Percentiles rank a stretch among this genome's conserved stretches.
Conservation (phyloP, 2,329 filamentous ascomycete species). For the Immersiporthe knoxdaviesiana region DNA sequence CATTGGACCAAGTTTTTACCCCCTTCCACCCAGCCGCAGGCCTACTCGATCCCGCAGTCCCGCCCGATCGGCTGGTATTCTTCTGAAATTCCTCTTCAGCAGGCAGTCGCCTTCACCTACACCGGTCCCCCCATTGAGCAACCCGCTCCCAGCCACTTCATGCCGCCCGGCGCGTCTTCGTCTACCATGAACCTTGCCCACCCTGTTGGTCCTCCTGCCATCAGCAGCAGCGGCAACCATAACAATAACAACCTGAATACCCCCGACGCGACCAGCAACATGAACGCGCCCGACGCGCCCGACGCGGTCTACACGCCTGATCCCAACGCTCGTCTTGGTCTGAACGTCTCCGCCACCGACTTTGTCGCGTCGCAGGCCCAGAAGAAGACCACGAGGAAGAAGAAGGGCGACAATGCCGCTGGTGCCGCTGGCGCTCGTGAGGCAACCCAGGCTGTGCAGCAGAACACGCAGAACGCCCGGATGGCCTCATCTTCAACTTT, state of each 20-base stretch:
- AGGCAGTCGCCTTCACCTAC: neutral
- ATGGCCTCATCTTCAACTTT: neutral
- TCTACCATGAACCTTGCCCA: neutral
- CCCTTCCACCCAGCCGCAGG: too few relatives aligned
- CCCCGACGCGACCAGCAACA: neutral
- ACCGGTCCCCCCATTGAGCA: too few relatives aligned
- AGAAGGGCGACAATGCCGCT: neutral
- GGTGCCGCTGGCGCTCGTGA: neutral
- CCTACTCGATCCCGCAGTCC: too few relatives aligned
- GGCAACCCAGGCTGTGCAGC: neutral
- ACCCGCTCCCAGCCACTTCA: neutral
- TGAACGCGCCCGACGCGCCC: neutral
- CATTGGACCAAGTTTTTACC: neutral
- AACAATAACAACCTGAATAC: neutral
- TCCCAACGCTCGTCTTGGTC: conserved; percentile 6
- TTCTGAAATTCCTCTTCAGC: too few relatives aligned
- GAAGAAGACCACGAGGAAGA: neutral
- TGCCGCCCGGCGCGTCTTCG: neutral
- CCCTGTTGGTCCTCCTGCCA: neutral
- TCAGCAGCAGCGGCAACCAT: neutral
- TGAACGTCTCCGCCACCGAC: neutral
- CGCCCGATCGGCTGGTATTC: too few relatives aligned
- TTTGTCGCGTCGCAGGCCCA: neutral
- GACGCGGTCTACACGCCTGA: neutral
- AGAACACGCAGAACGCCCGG: neutral